Evolutionary conservation across 306 rosid genomes (phyloP).

Genomic region (Dryas alaskensis): DNA sequence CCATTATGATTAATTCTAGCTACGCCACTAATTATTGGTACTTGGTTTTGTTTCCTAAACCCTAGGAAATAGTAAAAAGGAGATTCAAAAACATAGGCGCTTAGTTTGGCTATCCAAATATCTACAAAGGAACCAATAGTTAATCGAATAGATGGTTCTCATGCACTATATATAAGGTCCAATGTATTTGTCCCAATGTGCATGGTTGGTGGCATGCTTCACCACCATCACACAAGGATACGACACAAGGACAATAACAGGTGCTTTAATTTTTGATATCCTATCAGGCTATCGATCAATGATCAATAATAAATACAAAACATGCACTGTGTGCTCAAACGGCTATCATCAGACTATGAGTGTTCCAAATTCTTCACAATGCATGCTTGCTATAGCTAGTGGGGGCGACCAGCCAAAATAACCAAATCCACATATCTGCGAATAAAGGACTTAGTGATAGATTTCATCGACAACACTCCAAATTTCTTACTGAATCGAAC

Average conservation of each 20-base stretch:
- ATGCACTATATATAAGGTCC: too few species aligned
- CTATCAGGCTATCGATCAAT: background rate
- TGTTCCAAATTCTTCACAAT: background rate
- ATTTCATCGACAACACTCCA: background rate
- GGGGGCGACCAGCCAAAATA: background rate
- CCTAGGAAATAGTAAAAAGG: background rate
- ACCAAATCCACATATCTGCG: too few species aligned
- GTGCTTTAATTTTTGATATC: background rate
- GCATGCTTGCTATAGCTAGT: background rate
- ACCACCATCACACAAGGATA: background rate
- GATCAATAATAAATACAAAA: background rate
- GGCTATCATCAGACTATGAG: background rate
- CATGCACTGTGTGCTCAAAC: background rate
- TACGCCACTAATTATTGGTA: background rate
- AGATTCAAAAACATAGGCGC: too few species aligned
- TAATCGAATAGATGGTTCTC: background rate
- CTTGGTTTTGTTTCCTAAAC: background rate
- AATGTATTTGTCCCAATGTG: background rate
- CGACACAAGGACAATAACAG: background rate
- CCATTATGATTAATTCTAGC: too few species aligned
- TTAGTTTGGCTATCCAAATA: background rate
- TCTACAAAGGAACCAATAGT: background rate
- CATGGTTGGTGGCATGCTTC: background rate
- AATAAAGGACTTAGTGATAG: too few species aligned
- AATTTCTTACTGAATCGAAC: background rate